These are phyloP conservation scores for Phragmites australis DNA, from an alignment of 176 grass and related monocot species.

Conservation along the genomic window DNA sequence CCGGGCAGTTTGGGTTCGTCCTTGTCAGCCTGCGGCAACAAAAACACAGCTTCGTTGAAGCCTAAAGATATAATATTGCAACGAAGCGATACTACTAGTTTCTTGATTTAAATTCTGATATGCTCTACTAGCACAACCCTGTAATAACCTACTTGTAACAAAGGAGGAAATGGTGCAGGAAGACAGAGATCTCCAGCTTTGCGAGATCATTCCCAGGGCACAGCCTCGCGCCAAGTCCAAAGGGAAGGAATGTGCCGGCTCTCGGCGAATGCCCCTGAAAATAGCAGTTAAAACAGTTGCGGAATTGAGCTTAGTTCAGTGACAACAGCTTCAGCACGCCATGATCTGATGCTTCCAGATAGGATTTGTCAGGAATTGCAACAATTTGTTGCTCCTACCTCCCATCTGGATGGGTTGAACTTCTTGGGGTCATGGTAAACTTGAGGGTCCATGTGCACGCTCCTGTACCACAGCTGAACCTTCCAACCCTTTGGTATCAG, in stretches of 20 bases:
- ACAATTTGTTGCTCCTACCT: slow-evolving; percentile 40
- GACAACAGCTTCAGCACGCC: background rate
- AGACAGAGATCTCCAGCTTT: slow-evolving; percentile 95
- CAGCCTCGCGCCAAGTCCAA: slow-evolving; percentile 64
- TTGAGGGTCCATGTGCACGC: slow-evolving; percentile 84
- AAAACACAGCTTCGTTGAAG: background rate
- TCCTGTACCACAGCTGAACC: slow-evolving; percentile 84
- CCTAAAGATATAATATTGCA: background rate
- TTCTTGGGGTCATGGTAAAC: slow-evolving; percentile 69
- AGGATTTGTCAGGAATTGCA: background rate
- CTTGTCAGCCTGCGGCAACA: slow-evolving; percentile 56
- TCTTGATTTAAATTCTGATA: too few species aligned
- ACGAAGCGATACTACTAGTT: too few species aligned
- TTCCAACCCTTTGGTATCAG: slow-evolving; percentile 89
- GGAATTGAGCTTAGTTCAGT: too few species aligned
- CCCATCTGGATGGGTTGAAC: slow-evolving; percentile 89
- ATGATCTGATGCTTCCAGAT: background rate
- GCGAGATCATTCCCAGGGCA: slow-evolving; percentile 93
- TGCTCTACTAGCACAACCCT: too few species aligned
- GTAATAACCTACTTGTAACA: slow-evolving; percentile 61
- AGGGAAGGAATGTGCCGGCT: slow-evolving; percentile 77
- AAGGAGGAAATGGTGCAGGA: slow-evolving; percentile 93
- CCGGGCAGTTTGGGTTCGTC: slow-evolving; percentile 46
- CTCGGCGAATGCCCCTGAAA: slow-evolving; percentile 62
- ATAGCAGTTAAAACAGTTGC: too few species aligned